Base-by-base conservation (phyloP, 2,329 filamentous ascomycete species). In the Triangularia verruculosa region DNA sequence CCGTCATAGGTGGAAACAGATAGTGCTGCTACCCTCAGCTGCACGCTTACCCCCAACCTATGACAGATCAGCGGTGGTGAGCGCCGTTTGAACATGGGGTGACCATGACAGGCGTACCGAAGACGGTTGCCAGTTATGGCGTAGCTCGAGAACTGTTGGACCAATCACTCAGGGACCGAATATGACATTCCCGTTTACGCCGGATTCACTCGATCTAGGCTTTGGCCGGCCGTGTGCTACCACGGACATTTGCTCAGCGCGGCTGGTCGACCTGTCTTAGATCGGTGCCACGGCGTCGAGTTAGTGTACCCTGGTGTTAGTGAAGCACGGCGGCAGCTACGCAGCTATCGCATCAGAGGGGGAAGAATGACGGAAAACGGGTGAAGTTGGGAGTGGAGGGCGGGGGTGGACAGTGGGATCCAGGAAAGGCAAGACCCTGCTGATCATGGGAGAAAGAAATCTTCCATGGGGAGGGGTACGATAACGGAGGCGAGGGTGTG, bases 41-140 rank as follows among this genome's bases (percentile, higher is more conserved):
- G 64, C 66, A 68, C 57, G 58, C 62, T 62, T 63, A 54, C 59
- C 62, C 61, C 61, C 27, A 60, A 57, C 66, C 53, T 52, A 60
- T 60, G 57, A 60, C 55, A 53, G 70, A 71, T 71, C 70, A 65
- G 59, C 70, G 62, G 53, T 52, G 51, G 57, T 59, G 64, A 56
- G 53, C 30, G 56, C 65, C 53, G 43, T 64, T 54, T 62, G 63
- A 63, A 66, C 63, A 63, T 54, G 55, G 61, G 27, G 30, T 61
- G 61, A 62, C 66, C 65, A 62, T 64, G 61, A 54, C 57, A 34
- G 57, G 58, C 59, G 25, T 61, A 58, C 20, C 28, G 1, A 39
- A 32, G 59, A 54, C 52, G 62, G 64, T 61, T 65, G 60, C 61
- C 64, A 59, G 61, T 61, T 62, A 69, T 68, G 68, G 65, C 65